These are phyloP conservation scores for Coemansia sp. DNA, from an alignment of 192 early-diverging fungal genomes.

Conservation along the genomic window DNA sequence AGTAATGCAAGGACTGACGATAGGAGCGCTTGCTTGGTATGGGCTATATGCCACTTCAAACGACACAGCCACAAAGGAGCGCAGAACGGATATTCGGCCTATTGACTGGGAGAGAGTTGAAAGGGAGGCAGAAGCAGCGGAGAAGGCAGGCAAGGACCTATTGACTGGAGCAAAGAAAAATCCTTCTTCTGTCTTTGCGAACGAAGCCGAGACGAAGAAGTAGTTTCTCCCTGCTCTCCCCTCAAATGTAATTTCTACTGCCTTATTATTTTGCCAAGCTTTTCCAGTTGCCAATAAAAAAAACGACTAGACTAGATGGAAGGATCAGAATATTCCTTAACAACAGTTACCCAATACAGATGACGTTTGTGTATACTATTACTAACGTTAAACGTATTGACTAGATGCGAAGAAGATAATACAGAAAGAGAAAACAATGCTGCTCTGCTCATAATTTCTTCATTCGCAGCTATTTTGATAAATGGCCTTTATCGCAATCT, in stretches of 20 bases:
- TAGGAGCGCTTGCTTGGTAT: conserved; percentile 36
- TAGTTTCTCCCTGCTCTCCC: neutral
- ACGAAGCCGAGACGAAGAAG: conserved; percentile 13
- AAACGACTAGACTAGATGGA: neutral
- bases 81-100: conserved; percentile 23
- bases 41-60: conserved; percentile 10
- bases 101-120: conserved; percentile 49
- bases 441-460: no score
- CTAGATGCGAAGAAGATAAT: no score
- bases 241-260: neutral
- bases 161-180: conserved; percentile 1
- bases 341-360: neutral
- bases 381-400: no score
- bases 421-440: no score
- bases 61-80: neutral
- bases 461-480: no score
- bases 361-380: neutral
- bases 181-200: conserved; percentile 5
- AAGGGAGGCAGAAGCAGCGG: conserved; percentile 29
- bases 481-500: no score
- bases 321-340: neutral
- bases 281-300: neutral
- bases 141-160: conserved; percentile 12
- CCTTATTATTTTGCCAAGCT: neutral
- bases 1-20: conserved; percentile 42